Conservation (phyloP, 2,329 filamentous ascomycete species). For the Cladosporium sp. region DNA sequence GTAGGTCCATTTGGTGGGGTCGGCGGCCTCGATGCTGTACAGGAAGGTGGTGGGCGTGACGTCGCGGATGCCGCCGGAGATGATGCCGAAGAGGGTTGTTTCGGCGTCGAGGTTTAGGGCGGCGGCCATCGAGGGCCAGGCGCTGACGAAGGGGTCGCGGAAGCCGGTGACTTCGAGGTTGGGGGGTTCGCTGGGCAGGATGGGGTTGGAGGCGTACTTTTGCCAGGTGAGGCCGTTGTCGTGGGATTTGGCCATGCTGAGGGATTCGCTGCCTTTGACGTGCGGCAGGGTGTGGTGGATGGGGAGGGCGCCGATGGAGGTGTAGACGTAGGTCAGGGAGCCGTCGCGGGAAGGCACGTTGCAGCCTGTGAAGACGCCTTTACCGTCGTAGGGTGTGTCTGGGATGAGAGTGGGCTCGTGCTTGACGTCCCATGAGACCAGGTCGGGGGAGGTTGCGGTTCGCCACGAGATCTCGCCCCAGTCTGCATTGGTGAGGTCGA, state of each 20-base stretch:
- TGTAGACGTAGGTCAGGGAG: conserved; percentile 35
- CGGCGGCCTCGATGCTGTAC: conserved; percentile 37
- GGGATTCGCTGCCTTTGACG: conserved; percentile 30
- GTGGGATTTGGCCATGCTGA: conserved; percentile 34
- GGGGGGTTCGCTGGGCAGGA: conserved; percentile 31
- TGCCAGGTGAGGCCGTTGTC: conserved; percentile 35
- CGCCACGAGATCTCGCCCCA: conserved; percentile 42
- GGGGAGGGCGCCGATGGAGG: conserved; percentile 35
- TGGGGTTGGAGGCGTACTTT: conserved; percentile 32
- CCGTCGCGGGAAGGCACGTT: conserved; percentile 27
- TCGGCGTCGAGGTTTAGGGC: conserved; percentile 14
- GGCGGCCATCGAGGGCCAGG: conserved; percentile 25
- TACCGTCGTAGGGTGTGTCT: conserved; percentile 32
- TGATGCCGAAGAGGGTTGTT: conserved; percentile 39
- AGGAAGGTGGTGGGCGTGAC: conserved; percentile 42
- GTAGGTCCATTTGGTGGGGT: conserved; percentile 42
- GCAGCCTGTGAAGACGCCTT: conserved; percentile 40
- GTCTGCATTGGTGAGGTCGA: conserved; percentile 37
- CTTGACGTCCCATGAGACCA: conserved; percentile 34
- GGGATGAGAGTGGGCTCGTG: conserved; percentile 29
- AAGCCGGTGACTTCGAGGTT: conserved; percentile 35
- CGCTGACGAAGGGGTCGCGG: conserved; percentile 36
- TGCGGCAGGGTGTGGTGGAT: conserved; percentile 38
- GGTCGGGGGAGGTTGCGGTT: conserved; percentile 32
- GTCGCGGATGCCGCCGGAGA: conserved; percentile 42